phyloP scores from a whole-genome alignment of 2,329 filamentous ascomycete genomes.

The Penicillium rolfsii region DNA sequence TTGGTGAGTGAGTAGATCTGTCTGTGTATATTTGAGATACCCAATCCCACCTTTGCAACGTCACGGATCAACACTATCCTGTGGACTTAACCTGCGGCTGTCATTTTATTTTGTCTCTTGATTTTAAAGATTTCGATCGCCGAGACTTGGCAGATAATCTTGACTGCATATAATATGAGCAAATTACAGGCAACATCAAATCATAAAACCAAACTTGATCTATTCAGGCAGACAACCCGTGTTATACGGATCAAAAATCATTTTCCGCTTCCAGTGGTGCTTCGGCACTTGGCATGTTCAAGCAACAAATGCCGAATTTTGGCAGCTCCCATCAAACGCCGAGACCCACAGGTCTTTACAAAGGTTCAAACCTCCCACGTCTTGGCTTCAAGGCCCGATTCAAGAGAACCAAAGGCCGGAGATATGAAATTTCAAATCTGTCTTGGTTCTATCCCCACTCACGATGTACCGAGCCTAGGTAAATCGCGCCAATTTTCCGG shows the following conservation, averaged over 20 bases:
- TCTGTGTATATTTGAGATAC: constrained; percentile 9
- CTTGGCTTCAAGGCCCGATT: background rate
- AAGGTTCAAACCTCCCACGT: too few relatives aligned
- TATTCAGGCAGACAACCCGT: background rate
- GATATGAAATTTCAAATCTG: background rate
- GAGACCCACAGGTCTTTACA: background rate
- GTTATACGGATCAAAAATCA: background rate
- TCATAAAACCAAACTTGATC: too few relatives aligned
- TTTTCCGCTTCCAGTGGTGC: background rate
- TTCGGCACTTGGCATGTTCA: background rate
- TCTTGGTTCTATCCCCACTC: background rate
- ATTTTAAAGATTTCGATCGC: background rate
- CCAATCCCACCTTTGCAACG: background rate
- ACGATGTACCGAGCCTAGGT: background rate
- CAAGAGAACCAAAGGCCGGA: background rate
- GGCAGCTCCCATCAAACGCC: background rate
- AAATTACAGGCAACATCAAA: background rate
- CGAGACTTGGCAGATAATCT: background rate
- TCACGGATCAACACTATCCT: background rate
- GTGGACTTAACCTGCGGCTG: background rate
- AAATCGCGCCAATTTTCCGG: background rate
- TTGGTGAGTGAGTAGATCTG: constrained; percentile 65
- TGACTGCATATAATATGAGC: background rate
- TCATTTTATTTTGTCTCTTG: background rate
- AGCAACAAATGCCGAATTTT: background rate